Evolutionary conservation across 2,329 filamentous ascomycete species (phyloP).

Genomic region (Lasiodiplodia gonubiensis): DNA sequence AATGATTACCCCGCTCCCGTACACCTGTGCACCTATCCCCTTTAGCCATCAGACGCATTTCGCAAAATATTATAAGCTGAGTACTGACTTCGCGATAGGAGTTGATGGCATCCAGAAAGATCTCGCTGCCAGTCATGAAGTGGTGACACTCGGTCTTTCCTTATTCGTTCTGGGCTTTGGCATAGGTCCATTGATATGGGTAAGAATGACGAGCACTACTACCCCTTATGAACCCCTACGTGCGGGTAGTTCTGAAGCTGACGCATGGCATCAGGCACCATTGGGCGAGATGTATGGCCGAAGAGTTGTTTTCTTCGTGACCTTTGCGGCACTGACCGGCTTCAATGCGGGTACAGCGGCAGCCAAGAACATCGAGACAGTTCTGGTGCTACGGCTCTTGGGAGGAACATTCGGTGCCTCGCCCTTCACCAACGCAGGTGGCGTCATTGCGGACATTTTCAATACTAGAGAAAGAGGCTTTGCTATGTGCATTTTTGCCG

Average conservation of each 20-base stretch:
- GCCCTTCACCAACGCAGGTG: constrained; percentile 62
- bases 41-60: too few relatives aligned
- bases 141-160: constrained; percentile 49
- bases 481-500: constrained; percentile 47
- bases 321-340: constrained; percentile 62
- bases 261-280: constrained; percentile 51
- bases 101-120: constrained; percentile 45
- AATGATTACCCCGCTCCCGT: background rate
- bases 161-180: constrained; percentile 52
- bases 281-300: constrained; percentile 59
- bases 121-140: constrained; percentile 46
- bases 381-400: constrained; percentile 71
- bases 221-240: too few relatives aligned
- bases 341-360: constrained; percentile 68
- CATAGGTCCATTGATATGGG: constrained; percentile 49
- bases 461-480: constrained; percentile 43
- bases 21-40: too few relatives aligned
- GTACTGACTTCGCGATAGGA: background rate
- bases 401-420: constrained; percentile 67
- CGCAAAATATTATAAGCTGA: too few relatives aligned
- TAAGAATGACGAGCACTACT: background rate
- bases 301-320: constrained; percentile 63
- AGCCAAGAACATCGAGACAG: constrained; percentile 61
- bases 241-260: background rate
- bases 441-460: constrained; percentile 47